Evolutionary conservation across 208 protist species (phyloP).

Genomic region (Trypanosoma boissoni): DNA sequence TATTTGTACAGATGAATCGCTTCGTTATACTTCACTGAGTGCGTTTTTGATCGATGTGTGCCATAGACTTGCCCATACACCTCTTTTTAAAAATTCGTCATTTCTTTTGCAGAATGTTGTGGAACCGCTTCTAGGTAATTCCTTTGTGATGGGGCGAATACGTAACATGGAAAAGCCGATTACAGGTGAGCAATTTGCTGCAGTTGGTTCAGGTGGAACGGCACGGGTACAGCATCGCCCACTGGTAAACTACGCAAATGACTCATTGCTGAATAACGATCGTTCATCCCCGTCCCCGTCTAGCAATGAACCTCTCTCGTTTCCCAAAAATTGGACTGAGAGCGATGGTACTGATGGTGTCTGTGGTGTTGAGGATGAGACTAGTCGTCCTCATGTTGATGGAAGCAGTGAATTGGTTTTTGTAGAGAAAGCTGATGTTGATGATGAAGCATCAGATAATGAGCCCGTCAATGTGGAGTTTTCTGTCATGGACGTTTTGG

Average conservation of each 20-base stretch:
- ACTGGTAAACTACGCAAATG: conserved; percentile 38
- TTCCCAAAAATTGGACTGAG: background rate
- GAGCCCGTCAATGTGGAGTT: background rate
- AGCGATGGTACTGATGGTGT: conserved; percentile 27
- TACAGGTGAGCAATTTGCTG: conserved; percentile 38
- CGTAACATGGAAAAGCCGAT: conserved; percentile 40
- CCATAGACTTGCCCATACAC: conserved; percentile 25
- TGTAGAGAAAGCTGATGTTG: background rate
- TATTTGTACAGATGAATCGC: conserved; percentile 3
- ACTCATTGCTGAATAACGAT: conserved; percentile 11
- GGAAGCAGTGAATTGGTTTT: background rate
- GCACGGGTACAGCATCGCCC: conserved; percentile 34
- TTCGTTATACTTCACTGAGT: conserved; percentile 13
- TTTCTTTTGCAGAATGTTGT: conserved; percentile 31
- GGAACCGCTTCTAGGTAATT: conserved; percentile 25
- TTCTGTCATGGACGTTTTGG: background rate
- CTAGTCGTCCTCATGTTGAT: background rate
- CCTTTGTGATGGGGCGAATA: conserved; percentile 32
- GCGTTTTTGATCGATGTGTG: conserved; percentile 26
- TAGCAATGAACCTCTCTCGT: background rate
- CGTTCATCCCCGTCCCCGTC: background rate
- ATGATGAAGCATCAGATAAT: background rate
- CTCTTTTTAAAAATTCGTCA: conserved; percentile 30
- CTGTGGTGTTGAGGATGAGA: conserved; percentile 24
- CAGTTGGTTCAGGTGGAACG: conserved; percentile 23